Percentiles rank a stretch among this genome's conserved stretches.
phyloP scores from a whole-genome alignment of 176 grass and related monocot species.

The Poa annua region DNA sequence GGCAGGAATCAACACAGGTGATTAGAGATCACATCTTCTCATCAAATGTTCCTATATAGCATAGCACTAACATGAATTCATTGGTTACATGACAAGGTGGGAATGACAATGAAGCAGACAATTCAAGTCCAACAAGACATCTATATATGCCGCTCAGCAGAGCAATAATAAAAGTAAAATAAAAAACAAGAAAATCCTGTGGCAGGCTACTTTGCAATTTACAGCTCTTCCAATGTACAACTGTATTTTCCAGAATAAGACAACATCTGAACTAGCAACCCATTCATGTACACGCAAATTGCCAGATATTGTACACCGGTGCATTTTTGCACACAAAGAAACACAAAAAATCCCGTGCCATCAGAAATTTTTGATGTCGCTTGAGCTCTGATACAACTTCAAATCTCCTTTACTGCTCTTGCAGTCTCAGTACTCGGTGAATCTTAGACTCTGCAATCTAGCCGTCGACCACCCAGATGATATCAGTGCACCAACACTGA shows the following conservation, averaged over 20 bases:
- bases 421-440: neutral
- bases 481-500: constrained; percentile 19
- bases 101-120: neutral
- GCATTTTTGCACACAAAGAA: constrained; percentile 1
- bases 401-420: neutral
- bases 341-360: constrained; percentile 11
- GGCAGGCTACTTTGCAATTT: constrained; percentile 27
- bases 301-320: constrained; percentile 6
- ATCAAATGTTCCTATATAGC: neutral
- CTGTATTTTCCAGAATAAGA: constrained; percentile 27
- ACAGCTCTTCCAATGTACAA: constrained; percentile 33
- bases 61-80: neutral
- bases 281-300: constrained; percentile 33
- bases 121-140: neutral
- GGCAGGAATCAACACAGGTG: neutral
- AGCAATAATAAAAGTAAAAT: constrained; percentile 4
- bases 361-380: neutral
- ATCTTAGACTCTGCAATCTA: constrained; percentile 11
- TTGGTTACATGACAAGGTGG: neutral
- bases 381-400: constrained; percentile 7
- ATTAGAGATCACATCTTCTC: neutral
- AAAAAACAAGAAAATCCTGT: neutral
- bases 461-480: constrained; percentile 1
- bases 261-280: constrained; percentile 13
- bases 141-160: neutral